Percentiles rank a stretch among this genome's conserved stretches.
These are phyloP conservation scores for Stentor coeruleus DNA, from an alignment of 73 alveolate genomes.

Conservation along the genomic window DNA sequence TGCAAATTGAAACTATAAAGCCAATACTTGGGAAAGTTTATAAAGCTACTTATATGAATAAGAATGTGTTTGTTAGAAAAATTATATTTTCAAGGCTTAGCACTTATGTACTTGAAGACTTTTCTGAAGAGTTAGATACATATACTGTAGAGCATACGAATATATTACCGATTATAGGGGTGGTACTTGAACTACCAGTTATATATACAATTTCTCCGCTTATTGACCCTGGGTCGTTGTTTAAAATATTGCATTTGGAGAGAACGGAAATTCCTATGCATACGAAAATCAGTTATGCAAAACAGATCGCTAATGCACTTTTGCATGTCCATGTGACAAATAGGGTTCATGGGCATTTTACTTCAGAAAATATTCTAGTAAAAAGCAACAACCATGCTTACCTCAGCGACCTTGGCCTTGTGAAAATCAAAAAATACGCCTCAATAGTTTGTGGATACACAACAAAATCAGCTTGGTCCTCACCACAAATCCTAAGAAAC, in stretches of 20 bases:
- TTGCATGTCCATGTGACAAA: neutral
- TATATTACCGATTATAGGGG: constrained; percentile 22
- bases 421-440: constrained; percentile 21
- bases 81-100: constrained; percentile 9
- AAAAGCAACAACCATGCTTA: neutral
- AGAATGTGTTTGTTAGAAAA: constrained; percentile 9
- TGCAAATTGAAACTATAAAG: neutral
- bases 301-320: constrained; percentile 1
- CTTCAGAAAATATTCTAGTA: constrained; percentile 18
- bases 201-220: neutral
- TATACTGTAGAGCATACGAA: neutral
- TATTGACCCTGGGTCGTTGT: constrained; percentile 8
- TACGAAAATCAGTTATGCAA: neutral
- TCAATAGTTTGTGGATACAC: constrained; percentile 3
- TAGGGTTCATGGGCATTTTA: constrained; percentile 29
- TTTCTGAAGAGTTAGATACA: neutral
- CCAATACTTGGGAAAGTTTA: neutral
- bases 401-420: constrained; percentile 16
- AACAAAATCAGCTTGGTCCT: constrained; percentile 24
- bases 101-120: constrained; percentile 26
- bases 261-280: neutral
- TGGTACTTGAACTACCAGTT: neutral
- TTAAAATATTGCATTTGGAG: neutral
- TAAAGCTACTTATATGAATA: neutral
- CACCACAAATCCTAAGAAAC: constrained; percentile 17